Evolutionary conservation across 345 rosid species (phyloP).

Genomic region (Boechera retrofracta): DNA sequence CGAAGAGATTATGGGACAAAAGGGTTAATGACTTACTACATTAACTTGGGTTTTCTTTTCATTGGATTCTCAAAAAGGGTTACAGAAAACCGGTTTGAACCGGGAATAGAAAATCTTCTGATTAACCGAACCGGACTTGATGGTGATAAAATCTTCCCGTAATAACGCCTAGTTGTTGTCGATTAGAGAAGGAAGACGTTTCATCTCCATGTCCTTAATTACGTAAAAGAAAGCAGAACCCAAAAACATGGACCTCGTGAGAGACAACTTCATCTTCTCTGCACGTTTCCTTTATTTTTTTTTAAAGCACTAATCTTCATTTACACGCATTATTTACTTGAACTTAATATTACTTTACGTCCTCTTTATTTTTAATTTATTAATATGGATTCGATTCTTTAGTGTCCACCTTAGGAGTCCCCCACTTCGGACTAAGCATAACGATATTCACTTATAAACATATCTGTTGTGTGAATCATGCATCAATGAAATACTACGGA

Average conservation of each 20-base stretch:
- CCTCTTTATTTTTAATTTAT: neutral
- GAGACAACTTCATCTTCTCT: constrained; percentile 32
- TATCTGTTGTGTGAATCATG: neutral
- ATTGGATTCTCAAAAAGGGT: neutral
- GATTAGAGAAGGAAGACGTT: constrained; percentile 21
- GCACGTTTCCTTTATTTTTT: neutral
- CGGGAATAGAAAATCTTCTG: neutral
- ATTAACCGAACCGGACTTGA: constrained; percentile 18
- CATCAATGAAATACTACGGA: too few species aligned
- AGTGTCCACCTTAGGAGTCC: neutral
- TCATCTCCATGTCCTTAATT: neutral
- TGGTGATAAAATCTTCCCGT: constrained; percentile 6
- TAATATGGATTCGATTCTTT: neutral
- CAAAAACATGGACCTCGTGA: constrained; percentile 43
- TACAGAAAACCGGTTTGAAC: constrained; percentile 19
- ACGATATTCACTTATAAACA: neutral
- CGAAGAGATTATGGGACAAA: too few species aligned
- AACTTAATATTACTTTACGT: neutral
- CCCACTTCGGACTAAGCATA: neutral
- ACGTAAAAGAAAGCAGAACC: constrained; percentile 40
- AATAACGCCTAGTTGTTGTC: constrained; percentile 7
- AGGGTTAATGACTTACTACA: neutral
- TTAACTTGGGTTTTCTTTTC: neutral
- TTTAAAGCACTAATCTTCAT: constrained; percentile 5
- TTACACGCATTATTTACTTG: constrained; percentile 26